These are phyloP conservation scores for Knoxia roxburghii DNA, from an alignment of 257 asterid species.

Conservation along the genomic window DNA sequence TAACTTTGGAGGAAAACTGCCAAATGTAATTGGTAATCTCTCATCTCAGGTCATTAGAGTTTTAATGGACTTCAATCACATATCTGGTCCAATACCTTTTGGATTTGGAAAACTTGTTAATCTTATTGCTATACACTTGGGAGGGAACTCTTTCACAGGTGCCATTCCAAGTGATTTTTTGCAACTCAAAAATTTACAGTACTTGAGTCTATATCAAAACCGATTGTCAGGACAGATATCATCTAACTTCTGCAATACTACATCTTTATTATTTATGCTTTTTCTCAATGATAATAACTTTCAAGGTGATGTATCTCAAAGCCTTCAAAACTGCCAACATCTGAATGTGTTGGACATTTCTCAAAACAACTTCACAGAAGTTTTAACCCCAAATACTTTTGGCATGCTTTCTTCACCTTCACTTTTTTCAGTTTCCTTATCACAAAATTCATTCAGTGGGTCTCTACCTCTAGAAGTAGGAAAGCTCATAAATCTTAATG, in stretches of 20 bases:
- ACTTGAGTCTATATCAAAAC: neutral
- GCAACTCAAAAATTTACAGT: constrained; percentile 10
- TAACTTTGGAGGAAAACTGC: constrained; percentile 25
- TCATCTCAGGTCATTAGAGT: constrained; percentile 16
- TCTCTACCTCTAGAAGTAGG: constrained; percentile 18
- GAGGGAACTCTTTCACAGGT: constrained; percentile 20
- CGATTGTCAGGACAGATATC: neutral
- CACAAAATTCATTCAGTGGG: constrained; percentile 15
- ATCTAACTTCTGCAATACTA: constrained; percentile 6
- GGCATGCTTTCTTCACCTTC: constrained; percentile 15
- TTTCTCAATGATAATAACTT: constrained; percentile 12
- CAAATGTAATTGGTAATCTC: constrained; percentile 26
- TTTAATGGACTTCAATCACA: constrained; percentile 5
- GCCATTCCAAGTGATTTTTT: constrained; percentile 17
- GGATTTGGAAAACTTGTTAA: constrained; percentile 23
- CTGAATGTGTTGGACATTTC: constrained; percentile 20
- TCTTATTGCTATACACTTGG: constrained; percentile 4
- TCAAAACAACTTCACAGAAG: constrained; percentile 23
- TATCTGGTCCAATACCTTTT: constrained; percentile 28
- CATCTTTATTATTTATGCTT: constrained; percentile 11
- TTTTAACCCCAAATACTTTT: constrained; percentile 6
- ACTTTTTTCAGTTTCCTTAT: constrained; percentile 9
- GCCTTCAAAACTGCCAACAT: constrained; percentile 7
- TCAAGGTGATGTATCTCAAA: constrained; percentile 15
- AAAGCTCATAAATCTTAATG: constrained; percentile 13